Conservation (phyloP, 1,284 basidiomycete species). For the Polyporus tsugae region DNA sequence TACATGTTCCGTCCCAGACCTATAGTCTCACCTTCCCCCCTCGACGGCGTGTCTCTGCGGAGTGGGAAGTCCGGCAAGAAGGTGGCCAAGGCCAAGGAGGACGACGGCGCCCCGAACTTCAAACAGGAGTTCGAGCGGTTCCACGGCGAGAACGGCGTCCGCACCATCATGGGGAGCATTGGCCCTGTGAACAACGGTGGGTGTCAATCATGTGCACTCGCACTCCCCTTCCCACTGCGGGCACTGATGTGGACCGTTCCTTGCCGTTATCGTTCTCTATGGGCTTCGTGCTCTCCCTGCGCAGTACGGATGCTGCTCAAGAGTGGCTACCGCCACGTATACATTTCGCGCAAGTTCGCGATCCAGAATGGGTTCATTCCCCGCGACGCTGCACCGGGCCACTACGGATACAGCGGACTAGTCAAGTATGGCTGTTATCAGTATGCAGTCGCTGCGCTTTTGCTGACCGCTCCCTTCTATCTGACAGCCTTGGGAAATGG, state of each 20-base stretch:
- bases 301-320: conserved; percentile 93
- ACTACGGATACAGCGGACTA: conserved; percentile 87
- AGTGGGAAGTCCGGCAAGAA: conserved; percentile 51
- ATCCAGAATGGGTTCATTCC: conserved; percentile 91
- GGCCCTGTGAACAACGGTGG: conserved; percentile 88
- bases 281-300: not conserved
- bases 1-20: conserved; percentile 64
- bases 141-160: conserved; percentile 90
- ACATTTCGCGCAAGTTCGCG: conserved; percentile 95
- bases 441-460: not conserved
- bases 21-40: conserved; percentile 34
- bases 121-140: conserved; percentile 87
- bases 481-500: conserved; percentile 73
- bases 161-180: conserved; percentile 92
- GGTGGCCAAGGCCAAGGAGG: conserved; percentile 38
- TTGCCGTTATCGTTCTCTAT: conserved; percentile 17
- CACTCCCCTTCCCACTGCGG: conserved; percentile 17
- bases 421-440: conserved; percentile 59
- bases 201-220: conserved; percentile 32
- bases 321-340: conserved; percentile 93
- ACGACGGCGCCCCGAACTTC: conserved; percentile 60
- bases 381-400: conserved; percentile 80
- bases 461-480: conserved; percentile 16
- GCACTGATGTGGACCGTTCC: conserved; percentile 19
- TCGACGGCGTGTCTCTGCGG: conserved; percentile 40